These are phyloP conservation scores for Ustilago trichophora DNA, from an alignment of 1,284 basidiomycete species.

Conservation along the genomic window DNA sequence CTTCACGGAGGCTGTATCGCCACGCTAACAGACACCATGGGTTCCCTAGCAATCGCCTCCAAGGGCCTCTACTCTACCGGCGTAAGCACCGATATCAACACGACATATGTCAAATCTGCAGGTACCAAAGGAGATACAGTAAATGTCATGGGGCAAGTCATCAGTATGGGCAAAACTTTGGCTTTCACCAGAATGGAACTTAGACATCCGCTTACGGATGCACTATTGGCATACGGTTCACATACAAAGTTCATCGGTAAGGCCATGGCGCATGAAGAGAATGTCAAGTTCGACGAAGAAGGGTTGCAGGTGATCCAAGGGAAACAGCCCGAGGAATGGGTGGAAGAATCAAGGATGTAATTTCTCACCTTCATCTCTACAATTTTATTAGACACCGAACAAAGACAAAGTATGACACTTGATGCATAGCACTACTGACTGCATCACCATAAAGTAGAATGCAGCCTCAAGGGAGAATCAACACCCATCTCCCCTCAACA, in stretches of 20 bases:
- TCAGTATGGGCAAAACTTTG: conserved; percentile 57
- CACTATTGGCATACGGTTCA: conserved; percentile 51
- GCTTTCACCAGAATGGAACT: conserved; percentile 63
- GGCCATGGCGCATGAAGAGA: conserved; percentile 77
- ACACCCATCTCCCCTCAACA: conserved; percentile 57
- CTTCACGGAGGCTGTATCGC: conserved; percentile 86
- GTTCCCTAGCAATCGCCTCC: conserved; percentile 81
- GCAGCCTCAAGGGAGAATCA: conserved; percentile 9
- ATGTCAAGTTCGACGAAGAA: conserved; percentile 81
- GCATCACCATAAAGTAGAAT: background rate
- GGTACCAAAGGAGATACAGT: conserved; percentile 67
- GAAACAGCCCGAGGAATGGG: conserved; percentile 50
- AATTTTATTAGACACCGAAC: too few relatives aligned
- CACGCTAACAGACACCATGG: conserved; percentile 84
- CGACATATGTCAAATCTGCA: conserved; percentile 80
- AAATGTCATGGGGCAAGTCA: conserved; percentile 39
- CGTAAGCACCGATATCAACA: conserved; percentile 85
- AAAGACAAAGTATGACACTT: too few relatives aligned
- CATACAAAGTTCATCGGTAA: conserved; percentile 89
- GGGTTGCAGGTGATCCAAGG: conserved; percentile 79
- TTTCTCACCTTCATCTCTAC: too few relatives aligned
- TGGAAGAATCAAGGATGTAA: conserved; percentile 12
- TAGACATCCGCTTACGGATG: conserved; percentile 49
- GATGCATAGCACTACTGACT: background rate
- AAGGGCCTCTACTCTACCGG: conserved; percentile 85